Conservation (phyloP, 495 filamentous ascomycete species). For the Neurospora sublineolata region DNA sequence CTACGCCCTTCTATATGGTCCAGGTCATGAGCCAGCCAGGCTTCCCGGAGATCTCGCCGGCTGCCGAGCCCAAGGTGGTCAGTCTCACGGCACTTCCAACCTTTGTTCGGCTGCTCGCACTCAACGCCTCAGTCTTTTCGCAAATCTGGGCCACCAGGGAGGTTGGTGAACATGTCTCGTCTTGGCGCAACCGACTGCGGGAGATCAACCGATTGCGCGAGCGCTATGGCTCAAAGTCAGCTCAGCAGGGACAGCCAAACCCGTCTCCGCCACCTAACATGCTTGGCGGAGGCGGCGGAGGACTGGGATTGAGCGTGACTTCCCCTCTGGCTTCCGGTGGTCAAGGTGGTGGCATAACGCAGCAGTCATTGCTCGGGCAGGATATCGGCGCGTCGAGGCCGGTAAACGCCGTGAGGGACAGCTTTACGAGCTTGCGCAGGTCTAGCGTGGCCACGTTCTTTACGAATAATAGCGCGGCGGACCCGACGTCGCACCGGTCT, state of each 20-base stretch:
- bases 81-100: constrained; percentile 64
- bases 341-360: constrained; percentile 6
- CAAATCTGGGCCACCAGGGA: constrained; percentile 73
- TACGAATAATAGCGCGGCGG: constrained; percentile 32
- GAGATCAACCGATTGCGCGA: constrained; percentile 78
- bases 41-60: constrained; percentile 83
- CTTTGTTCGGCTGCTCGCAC: constrained; percentile 82
- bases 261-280: constrained; percentile 32
- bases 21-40: constrained; percentile 71
- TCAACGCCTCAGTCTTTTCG: constrained; percentile 89
- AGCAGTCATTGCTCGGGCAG: constrained; percentile 6
- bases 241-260: constrained; percentile 22
- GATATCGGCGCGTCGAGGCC: constrained; percentile 20
- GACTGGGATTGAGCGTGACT: constrained; percentile 1
- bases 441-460: constrained; percentile 46
- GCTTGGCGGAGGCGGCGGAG: constrained; percentile 7
- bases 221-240: constrained; percentile 28
- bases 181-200: constrained; percentile 76
- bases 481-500: constrained; percentile 38
- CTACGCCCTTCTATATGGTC: constrained; percentile 63
- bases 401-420: constrained; percentile 36
- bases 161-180: constrained; percentile 74
- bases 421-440: constrained; percentile 37
- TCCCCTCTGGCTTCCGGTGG: not conserved
- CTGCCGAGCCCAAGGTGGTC: constrained; percentile 75